Percentiles rank a stretch among this genome's conserved stretches.
These are phyloP conservation scores for Fragaria ananassa DNA, from an alignment of 306 rosid species.

Conservation along the genomic window DNA sequence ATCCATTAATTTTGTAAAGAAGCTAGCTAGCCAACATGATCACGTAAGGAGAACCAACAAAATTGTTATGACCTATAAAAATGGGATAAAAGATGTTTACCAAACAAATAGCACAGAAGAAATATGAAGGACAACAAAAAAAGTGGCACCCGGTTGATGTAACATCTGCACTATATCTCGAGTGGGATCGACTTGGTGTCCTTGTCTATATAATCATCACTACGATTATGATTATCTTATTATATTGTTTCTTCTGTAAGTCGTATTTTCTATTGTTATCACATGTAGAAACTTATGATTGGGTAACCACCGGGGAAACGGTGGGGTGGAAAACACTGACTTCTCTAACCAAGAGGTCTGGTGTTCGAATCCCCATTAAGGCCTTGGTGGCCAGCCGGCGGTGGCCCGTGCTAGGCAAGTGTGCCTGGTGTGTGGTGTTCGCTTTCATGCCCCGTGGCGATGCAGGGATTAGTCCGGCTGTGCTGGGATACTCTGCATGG, in stretches of 20 bases:
- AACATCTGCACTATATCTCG: conserved; percentile 16
- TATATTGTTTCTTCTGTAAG: neutral
- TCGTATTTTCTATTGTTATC: neutral
- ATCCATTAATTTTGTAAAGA: neutral
- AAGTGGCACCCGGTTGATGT: conserved; percentile 22
- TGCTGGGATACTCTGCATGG: too few species aligned
- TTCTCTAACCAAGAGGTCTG: too few species aligned
- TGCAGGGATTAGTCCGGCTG: too few species aligned
- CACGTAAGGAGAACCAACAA: neutral
- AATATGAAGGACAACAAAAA: conserved; percentile 4
- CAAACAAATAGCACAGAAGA: neutral
- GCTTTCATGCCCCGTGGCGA: too few species aligned
- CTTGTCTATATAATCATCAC: conserved; percentile 21
- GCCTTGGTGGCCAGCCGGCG: too few species aligned
- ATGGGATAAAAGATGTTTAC: conserved; percentile 2
- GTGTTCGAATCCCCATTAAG: too few species aligned
- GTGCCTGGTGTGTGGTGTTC: too few species aligned
- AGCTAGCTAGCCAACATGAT: conserved; percentile 12
- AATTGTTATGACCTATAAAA: neutral
- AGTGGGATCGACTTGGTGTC: conserved; percentile 12
- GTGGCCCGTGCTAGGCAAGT: too few species aligned
- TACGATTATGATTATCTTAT: neutral
- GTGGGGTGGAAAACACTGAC: too few species aligned
- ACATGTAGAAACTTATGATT: conserved; percentile 1
- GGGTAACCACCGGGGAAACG: too few species aligned